Conservation (phyloP, 225 moss, liverwort and hornwort species). For the Marchantia paleacea region DNA sequence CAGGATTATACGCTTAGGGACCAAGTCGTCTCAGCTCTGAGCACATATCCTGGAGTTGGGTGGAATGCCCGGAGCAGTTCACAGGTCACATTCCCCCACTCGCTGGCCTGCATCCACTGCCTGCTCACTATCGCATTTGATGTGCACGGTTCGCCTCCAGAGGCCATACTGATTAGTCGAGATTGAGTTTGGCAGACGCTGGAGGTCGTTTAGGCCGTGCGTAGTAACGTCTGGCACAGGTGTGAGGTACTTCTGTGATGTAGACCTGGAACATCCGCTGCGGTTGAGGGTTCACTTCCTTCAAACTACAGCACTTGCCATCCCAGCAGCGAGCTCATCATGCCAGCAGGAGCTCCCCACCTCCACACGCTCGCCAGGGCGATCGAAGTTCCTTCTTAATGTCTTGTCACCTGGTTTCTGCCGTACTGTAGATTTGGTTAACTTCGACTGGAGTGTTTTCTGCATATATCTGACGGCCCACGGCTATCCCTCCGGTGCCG, state of each 20-base stretch:
- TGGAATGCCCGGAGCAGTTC: background rate
- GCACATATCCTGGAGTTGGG: background rate
- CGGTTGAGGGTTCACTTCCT: background rate
- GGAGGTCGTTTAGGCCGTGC: background rate
- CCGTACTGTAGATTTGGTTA: background rate
- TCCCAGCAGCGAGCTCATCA: background rate
- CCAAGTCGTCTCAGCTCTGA: background rate
- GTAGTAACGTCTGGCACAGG: background rate
- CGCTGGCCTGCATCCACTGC: background rate
- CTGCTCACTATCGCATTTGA: background rate
- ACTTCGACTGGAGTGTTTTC: background rate
- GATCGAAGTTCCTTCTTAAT: background rate
- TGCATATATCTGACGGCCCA: background rate
- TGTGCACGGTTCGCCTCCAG: background rate
- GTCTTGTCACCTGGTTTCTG: background rate
- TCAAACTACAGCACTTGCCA: background rate
- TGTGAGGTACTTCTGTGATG: background rate
- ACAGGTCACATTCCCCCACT: background rate
- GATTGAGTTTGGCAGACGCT: background rate
- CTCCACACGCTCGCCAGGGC: background rate
- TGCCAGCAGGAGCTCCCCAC: background rate
- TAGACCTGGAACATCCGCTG: background rate
- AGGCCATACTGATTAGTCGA: slow-evolving; percentile 1
- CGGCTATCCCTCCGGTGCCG: background rate
- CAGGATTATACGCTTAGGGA: background rate